Conservation (phyloP, 768 basidiomycete genomes). For the Phanerochaete sordida region DNA sequence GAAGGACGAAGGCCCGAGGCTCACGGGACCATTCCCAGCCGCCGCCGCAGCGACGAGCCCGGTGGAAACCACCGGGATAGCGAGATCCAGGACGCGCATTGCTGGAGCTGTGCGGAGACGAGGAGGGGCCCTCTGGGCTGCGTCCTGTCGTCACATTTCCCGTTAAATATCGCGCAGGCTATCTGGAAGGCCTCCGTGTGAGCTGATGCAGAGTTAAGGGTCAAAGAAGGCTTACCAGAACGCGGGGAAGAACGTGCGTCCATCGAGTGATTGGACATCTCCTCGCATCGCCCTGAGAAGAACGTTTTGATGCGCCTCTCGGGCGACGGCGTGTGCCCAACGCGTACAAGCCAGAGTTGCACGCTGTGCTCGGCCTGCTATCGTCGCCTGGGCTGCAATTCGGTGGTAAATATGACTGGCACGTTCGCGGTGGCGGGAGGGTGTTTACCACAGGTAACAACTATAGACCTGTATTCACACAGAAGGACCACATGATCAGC, state of each 20-base stretch:
- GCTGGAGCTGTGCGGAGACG: background rate
- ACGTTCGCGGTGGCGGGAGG: background rate
- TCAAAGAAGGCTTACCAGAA: background rate
- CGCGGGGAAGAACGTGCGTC: background rate
- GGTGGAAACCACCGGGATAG: background rate
- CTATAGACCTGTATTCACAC: background rate
- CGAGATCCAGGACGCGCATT: background rate
- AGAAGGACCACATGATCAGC: background rate
- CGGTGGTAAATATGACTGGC: background rate
- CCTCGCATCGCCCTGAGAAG: background rate
- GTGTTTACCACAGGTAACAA: too few species aligned
- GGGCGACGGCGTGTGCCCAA: background rate
- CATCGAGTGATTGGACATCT: background rate
- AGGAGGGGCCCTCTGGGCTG: background rate
- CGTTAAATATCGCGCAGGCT: background rate
- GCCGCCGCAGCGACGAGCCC: background rate
- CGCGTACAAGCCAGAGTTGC: background rate
- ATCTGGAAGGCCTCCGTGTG: background rate
- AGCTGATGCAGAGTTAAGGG: background rate
- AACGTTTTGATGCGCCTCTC: background rate
- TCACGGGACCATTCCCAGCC: background rate
- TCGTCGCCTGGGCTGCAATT: background rate
- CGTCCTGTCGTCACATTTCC: background rate
- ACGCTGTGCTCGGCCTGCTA: background rate
- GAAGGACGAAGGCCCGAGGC: conserved; percentile 41